Conservation (phyloP, 768 basidiomycete species). For the Saitozyma sp. region DNA sequence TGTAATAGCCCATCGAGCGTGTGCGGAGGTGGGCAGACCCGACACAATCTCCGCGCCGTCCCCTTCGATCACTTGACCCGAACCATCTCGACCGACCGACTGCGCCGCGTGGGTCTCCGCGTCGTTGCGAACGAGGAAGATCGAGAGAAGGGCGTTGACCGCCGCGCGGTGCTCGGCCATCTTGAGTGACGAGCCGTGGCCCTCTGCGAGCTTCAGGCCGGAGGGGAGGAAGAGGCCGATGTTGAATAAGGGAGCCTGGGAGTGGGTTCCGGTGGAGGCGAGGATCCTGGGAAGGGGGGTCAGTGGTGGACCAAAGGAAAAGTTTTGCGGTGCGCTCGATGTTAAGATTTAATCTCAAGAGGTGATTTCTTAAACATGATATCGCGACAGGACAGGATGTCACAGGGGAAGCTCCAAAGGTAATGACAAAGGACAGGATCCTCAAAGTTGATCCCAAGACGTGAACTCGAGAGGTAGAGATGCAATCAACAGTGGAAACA, state of each 20-base stretch:
- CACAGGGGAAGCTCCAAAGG: no score
- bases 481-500: no score
- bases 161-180: conserved; percentile 91
- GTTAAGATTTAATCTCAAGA: not conserved
- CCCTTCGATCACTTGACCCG: no score
- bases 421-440: no score
- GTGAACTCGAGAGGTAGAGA: no score
- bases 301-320: conserved; percentile 1
- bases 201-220: conserved; percentile 82
- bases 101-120: no score
- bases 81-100: no score
- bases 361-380: not conserved
- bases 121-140: conserved; percentile 45
- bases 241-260: conserved; percentile 89
- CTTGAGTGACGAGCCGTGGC: conserved; percentile 84
- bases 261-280: conserved; percentile 87
- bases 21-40: not conserved
- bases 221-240: conserved; percentile 85
- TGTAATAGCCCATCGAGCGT: conserved; percentile 8
- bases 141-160: conserved; percentile 42
- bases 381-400: no score
- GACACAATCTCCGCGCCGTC: no score
- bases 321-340: not conserved
- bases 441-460: no score
- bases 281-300: conserved; percentile 63